Evolutionary conservation across 495 filamentous ascomycete genomes (phyloP).

Genomic region (Neurospora sp.): DNA sequence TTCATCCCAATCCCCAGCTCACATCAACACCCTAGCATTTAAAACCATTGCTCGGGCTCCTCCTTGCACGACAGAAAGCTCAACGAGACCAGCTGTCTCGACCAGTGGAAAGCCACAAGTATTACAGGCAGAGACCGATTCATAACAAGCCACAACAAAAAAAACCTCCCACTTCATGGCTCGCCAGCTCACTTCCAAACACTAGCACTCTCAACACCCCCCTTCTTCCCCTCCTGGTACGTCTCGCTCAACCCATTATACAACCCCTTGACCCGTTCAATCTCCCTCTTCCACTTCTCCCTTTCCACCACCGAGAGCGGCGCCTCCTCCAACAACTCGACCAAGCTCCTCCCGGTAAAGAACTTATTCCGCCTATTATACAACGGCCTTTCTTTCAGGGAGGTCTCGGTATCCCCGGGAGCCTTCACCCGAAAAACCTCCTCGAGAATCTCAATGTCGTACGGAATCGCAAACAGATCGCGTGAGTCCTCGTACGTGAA

Average conservation of each 20-base stretch:
- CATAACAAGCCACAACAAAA: neutral
- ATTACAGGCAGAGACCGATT: no score
- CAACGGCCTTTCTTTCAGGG: slow-evolving; percentile 19
- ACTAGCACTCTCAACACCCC: slow-evolving; percentile 25
- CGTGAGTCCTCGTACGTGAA: slow-evolving; percentile 36
- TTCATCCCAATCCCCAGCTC: neutral
- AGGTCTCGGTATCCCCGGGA: slow-evolving; percentile 13
- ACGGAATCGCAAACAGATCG: slow-evolving; percentile 29
- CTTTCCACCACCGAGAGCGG: slow-evolving; percentile 11
- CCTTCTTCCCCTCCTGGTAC: slow-evolving; percentile 26
- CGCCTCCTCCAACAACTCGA: slow-evolving; percentile 17
- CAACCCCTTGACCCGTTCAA: slow-evolving; percentile 24
- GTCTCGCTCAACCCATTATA: slow-evolving; percentile 26
- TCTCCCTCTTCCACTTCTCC: slow-evolving; percentile 14
- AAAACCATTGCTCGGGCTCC: neutral
- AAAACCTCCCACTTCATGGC: no score
- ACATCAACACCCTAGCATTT: neutral
- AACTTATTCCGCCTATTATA: slow-evolving; percentile 33
- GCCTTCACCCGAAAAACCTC: slow-evolving; percentile 28
- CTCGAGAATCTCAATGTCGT: slow-evolving; percentile 33
- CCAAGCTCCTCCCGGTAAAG: slow-evolving; percentile 27
- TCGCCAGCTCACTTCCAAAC: slow-evolving; percentile 26
- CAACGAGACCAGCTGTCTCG: neutral
- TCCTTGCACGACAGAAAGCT: neutral
- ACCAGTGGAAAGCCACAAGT: neutral